These are phyloP conservation scores for Coleophoma eucalyptorum DNA, from an alignment of 2,329 filamentous ascomycete genomes.

Conservation along the genomic window DNA sequence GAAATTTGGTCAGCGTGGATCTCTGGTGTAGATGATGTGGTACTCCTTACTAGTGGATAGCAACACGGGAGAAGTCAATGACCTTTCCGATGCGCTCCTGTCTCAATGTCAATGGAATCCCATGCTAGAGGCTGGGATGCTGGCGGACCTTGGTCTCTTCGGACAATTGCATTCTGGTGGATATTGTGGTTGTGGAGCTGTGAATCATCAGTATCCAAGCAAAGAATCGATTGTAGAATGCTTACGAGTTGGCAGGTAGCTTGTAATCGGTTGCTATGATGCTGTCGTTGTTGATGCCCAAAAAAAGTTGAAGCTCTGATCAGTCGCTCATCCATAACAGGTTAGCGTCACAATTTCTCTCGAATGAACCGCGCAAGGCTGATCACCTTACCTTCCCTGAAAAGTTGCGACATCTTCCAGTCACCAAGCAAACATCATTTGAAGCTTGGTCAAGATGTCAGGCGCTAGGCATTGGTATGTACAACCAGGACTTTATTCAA, in stretches of 20 bases:
- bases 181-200: constrained; percentile 9
- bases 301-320: not conserved
- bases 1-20: constrained; percentile 30
- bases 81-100: constrained; percentile 97
- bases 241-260: constrained; percentile 7
- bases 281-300: constrained; percentile 3
- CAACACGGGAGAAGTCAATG: constrained; percentile 90
- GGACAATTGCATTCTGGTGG: constrained; percentile 55
- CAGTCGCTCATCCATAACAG: too few species aligned
- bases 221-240: not conserved
- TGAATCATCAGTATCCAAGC: constrained; percentile 5
- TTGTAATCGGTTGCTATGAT: not conserved
- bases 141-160: constrained; percentile 88
- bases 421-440: constrained; percentile 5
- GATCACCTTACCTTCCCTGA: not conserved
- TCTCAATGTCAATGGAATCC: constrained; percentile 15
- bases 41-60: constrained; percentile 82
- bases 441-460: constrained; percentile 31
- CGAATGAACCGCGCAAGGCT: not conserved
- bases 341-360: too few species aligned
- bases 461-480: constrained; percentile 66
- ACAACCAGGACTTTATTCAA: not conserved
- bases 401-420: constrained; percentile 6
- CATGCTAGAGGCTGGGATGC: not conserved
- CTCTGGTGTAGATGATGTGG: not conserved